These are phyloP conservation scores for Coniochaeta pulveracea DNA, from an alignment of 2,329 filamentous ascomycete genomes.

Conservation along the genomic window DNA sequence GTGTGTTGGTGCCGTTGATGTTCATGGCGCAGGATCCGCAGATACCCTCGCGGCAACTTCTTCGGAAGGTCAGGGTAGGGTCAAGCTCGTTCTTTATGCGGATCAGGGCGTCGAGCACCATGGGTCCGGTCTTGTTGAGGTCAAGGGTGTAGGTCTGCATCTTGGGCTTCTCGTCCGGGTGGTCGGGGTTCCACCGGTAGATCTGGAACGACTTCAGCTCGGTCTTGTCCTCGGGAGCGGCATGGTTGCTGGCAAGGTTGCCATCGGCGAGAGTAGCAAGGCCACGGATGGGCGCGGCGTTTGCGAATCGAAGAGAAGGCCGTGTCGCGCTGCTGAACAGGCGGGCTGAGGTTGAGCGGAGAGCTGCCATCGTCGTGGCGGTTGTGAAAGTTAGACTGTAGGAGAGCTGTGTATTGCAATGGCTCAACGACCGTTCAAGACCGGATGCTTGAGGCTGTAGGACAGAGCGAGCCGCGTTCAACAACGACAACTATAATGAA, in stretches of 20 bases:
- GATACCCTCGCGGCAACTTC: slow-evolving; percentile 95
- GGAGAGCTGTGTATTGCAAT: not conserved
- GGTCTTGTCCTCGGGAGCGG: slow-evolving; percentile 51
- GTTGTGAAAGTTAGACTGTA: too few relatives aligned
- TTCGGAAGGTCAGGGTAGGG: slow-evolving; percentile 88
- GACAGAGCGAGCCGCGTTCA: slow-evolving; percentile 1
- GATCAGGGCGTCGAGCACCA: slow-evolving; percentile 95
- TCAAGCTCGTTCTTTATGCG: slow-evolving; percentile 99
- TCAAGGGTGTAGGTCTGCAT: slow-evolving; percentile 96
- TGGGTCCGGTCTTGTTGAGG: slow-evolving; percentile 97
- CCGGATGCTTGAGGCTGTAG: not conserved
- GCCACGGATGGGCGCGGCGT: too few relatives aligned
- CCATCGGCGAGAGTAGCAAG: slow-evolving; percentile 23
- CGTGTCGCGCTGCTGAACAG: slow-evolving; percentile 36
- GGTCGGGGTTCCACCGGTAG: slow-evolving; percentile 97
- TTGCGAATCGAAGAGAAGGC: slow-evolving; percentile 22
- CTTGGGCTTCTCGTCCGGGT: slow-evolving; percentile 80
- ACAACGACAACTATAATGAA: slow-evolving; percentile 3
- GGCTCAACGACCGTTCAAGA: not conserved
- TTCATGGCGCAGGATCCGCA: slow-evolving; percentile 99
- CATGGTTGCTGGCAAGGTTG: slow-evolving; percentile 31
- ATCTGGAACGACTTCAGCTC: slow-evolving; percentile 92
- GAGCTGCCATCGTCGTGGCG: slow-evolving; percentile 43
- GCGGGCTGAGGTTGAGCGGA: slow-evolving; percentile 45
- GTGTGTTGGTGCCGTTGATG: slow-evolving; percentile 96